A percentile compares a stretch with the other conserved stretches of the same genome.
Conservation (phyloP, 768 basidiomycete species). For the Lactarius sanguifluus region DNA sequence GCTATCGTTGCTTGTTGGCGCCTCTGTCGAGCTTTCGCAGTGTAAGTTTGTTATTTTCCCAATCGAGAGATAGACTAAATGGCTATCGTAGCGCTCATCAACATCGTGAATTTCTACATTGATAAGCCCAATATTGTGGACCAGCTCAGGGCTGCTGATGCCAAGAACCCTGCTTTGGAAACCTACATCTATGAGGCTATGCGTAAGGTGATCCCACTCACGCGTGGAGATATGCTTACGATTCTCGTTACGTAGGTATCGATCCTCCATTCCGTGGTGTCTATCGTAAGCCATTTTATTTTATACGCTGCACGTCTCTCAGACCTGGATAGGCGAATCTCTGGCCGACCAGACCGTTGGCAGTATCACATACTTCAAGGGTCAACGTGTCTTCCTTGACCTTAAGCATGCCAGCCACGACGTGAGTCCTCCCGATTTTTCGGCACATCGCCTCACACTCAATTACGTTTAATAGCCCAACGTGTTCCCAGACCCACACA, state of each 20-base stretch:
- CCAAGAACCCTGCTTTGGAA: conserved; percentile 44
- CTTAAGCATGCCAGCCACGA: conserved; percentile 54
- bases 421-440: conserved; percentile 38
- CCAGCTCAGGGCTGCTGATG: conserved; percentile 39
- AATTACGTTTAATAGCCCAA: conserved; percentile 40
- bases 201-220: conserved; percentile 46
- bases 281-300: conserved; percentile 47
- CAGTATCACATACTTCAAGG: conserved; percentile 44
- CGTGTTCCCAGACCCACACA: conserved; percentile 50
- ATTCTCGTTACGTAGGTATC: conserved; percentile 47
- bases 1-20: conserved; percentile 66
- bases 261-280: conserved; percentile 73
- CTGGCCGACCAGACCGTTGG: conserved; percentile 47
- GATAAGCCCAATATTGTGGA: conserved; percentile 39
- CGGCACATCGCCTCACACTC: neutral
- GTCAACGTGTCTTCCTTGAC: conserved; percentile 61
- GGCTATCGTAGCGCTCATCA: conserved; percentile 51
- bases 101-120: conserved; percentile 64
- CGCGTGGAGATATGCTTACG: conserved; percentile 14
- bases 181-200: conserved; percentile 68
- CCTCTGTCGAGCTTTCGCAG: conserved; percentile 67
- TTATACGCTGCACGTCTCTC: neutral
- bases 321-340: conserved; percentile 43
- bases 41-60: conserved; percentile 41
- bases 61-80: neutral